phyloP scores from a whole-genome alignment of 1,139 yeast species.

The Saccharomyces hybrid region DNA sequence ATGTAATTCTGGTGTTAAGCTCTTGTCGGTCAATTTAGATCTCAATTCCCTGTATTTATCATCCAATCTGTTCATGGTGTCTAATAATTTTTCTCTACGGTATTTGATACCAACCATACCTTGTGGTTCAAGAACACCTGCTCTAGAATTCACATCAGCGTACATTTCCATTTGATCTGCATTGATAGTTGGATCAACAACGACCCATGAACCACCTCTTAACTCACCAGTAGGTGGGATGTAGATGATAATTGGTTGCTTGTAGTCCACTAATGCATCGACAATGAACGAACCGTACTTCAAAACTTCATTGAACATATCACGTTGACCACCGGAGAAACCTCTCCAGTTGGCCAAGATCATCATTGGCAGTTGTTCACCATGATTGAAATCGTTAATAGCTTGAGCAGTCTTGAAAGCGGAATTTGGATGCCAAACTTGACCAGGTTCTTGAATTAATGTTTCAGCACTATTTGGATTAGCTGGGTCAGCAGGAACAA shows the following conservation, averaged over 20 bases:
- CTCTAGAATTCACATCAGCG: constrained; percentile 92
- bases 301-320: constrained; percentile 96
- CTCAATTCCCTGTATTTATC: constrained; percentile 62
- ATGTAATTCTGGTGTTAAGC: constrained; percentile 58
- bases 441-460: constrained; percentile 92
- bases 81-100: constrained; percentile 83
- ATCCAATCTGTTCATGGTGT: constrained; percentile 88
- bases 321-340: constrained; percentile 99
- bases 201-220: constrained; percentile 99
- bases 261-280: constrained; percentile 91
- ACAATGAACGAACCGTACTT: constrained; percentile 95
- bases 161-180: constrained; percentile 98
- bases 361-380: constrained; percentile 96
- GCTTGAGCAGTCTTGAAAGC: constrained; percentile 99
- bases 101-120: constrained; percentile 98
- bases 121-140: constrained; percentile 97
- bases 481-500: constrained; percentile 96
- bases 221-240: constrained; percentile 97
- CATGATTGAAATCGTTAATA: constrained; percentile 91
- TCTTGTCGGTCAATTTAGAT: constrained; percentile 46
- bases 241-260: constrained; percentile 93
- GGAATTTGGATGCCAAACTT: constrained; percentile 98
- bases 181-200: constrained; percentile 96
- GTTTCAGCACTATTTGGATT: constrained; percentile 89
- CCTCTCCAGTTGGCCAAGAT: constrained; percentile 99